A percentile compares a stretch with the other conserved stretches of the same genome.
phyloP scores from a whole-genome alignment of 768 basidiomycete species.

The Hypholoma sublateritium region DNA sequence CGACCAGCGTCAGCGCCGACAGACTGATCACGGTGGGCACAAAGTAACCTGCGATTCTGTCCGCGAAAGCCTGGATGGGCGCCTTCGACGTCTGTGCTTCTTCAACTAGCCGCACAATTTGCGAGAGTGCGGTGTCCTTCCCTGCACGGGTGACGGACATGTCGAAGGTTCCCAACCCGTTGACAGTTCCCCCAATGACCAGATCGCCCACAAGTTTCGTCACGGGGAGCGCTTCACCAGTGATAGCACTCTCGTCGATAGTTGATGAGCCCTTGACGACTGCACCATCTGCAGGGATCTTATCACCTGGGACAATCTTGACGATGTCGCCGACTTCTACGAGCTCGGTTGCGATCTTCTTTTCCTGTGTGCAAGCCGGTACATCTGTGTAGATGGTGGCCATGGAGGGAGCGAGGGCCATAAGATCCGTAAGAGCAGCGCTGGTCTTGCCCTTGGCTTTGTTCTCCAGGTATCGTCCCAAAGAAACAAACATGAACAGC shows the following conservation, averaged over 20 bases:
- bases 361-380: conserved; percentile 77
- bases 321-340: conserved; percentile 92
- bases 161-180: conserved; percentile 95
- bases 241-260: conserved; percentile 95
- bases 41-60: conserved; percentile 92
- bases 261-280: conserved; percentile 84
- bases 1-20: conserved; percentile 75
- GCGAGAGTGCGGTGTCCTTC: conserved; percentile 92
- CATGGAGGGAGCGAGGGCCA: conserved; percentile 93
- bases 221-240: conserved; percentile 90
- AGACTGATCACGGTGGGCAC: conserved; percentile 90
- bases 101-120: conserved; percentile 96
- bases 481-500: conserved; percentile 95
- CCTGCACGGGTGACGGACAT: conserved; percentile 95
- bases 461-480: conserved; percentile 95
- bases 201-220: conserved; percentile 79
- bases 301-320: conserved; percentile 95
- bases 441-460: conserved; percentile 96
- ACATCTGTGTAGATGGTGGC: conserved; percentile 93
- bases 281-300: conserved; percentile 92
- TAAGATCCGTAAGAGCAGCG: conserved; percentile 93
- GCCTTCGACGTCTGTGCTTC: conserved; percentile 98
- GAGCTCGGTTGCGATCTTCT: conserved; percentile 90
- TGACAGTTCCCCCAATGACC: conserved; percentile 97
- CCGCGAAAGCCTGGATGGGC: conserved; percentile 96